phyloP scores from a whole-genome alignment of 2,329 filamentous ascomycete genomes.

The Huntiella moniliformis region DNA sequence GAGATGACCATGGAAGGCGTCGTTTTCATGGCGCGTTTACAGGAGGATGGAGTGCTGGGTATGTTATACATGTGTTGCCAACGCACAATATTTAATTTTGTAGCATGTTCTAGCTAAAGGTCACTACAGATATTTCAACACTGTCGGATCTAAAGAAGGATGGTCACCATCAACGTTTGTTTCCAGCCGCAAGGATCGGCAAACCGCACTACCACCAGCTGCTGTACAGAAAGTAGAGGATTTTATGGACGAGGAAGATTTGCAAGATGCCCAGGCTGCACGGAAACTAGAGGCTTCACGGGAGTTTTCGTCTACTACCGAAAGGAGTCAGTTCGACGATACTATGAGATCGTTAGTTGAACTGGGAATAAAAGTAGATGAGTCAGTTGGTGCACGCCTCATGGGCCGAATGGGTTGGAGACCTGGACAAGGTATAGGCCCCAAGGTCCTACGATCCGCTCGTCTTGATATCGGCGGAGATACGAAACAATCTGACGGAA shows the following conservation, averaged over 20 bases:
- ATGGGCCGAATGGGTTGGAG: constrained; percentile 91
- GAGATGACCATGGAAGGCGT: constrained; percentile 77
- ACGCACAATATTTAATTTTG: not conserved
- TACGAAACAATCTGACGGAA: not conserved
- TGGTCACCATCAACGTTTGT: constrained; percentile 88
- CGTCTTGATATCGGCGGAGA: constrained; percentile 30
- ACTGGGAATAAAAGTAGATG: constrained; percentile 29
- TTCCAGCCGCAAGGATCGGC: constrained; percentile 63
- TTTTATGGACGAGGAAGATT: constrained; percentile 96
- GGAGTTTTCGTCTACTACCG: constrained; percentile 48
- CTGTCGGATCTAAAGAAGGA: constrained; percentile 93
- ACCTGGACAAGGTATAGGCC: constrained; percentile 80
- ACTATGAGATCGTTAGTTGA: constrained; percentile 24
- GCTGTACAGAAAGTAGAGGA: constrained; percentile 54
- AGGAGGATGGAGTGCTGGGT: constrained; percentile 92
- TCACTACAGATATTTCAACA: constrained; percentile 69
- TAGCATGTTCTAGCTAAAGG: constrained; percentile 13
- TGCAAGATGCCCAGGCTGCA: constrained; percentile 66
- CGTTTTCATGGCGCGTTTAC: constrained; percentile 91
- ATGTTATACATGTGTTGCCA: not conserved
- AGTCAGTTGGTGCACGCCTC: constrained; percentile 73
- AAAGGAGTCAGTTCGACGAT: too few species aligned
- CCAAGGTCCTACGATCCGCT: constrained; percentile 60
- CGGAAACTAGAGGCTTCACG: constrained; percentile 56
- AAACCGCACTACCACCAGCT: constrained; percentile 14